Conservation (phyloP, 306 rosid genomes). For the Fragaria iinumae region DNA sequence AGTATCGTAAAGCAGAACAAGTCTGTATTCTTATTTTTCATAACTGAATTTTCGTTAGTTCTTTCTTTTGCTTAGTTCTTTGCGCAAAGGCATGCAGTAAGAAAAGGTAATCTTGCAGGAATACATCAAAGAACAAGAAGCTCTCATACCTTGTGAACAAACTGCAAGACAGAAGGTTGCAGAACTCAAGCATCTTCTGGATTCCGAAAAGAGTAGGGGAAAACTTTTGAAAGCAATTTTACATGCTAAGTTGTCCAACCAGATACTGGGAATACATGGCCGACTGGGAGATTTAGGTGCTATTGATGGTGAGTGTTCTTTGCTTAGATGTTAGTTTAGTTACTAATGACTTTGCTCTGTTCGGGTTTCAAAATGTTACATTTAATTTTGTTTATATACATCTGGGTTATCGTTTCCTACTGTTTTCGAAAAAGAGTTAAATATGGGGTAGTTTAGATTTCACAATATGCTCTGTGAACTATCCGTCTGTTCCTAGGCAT, state of each 20-base stretch:
- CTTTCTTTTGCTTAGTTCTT: neutral
- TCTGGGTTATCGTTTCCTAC: no score
- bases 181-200: slow-evolving; percentile 71
- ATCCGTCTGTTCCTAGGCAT: no score
- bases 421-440: no score
- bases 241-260: slow-evolving; percentile 69
- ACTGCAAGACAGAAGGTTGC: slow-evolving; percentile 91
- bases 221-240: slow-evolving; percentile 72
- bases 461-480: no score
- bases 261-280: slow-evolving; percentile 84
- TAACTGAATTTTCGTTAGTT: neutral
- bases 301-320: slow-evolving; percentile 63
- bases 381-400: no score
- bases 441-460: no score
- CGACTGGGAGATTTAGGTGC: slow-evolving; percentile 98
- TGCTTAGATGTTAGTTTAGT: neutral
- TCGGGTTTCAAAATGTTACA: neutral
- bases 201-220: slow-evolving; percentile 88
- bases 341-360: neutral
- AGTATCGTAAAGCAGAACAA: slow-evolving; percentile 66
- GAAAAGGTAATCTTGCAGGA: slow-evolving; percentile 43
- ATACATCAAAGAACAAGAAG: slow-evolving; percentile 67
- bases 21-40: slow-evolving; percentile 40
- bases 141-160: slow-evolving; percentile 78
- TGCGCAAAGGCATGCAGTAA: slow-evolving; percentile 21